Base-by-base conservation (phyloP, 1,284 basidiomycete species). In the Ceratobasidium theobromae region DNA sequence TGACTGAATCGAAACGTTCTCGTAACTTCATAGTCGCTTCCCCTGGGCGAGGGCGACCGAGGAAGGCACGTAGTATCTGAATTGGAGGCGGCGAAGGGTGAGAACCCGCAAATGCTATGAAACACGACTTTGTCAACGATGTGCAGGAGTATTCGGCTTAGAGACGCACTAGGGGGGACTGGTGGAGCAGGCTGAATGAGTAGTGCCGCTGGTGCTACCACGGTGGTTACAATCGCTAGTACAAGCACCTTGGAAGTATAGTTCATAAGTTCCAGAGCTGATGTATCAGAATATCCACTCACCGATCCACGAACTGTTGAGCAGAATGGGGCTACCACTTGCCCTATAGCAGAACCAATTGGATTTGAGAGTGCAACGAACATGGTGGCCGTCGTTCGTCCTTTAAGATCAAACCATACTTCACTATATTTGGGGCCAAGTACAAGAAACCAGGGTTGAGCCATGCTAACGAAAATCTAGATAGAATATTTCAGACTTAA, bases 311-410 rank as follows among this genome's bases (percentile, higher is more conserved):
- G 78, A 0, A 81, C 77, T 53, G 77, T 74, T n/a, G 79, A 79
- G 4, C 84, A 75, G n/a, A 86, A 73, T 0, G 88, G 88, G 46
- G 87, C 84, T 11, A 91, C 75, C 1, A 91, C 72, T 72, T 90
- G 88, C 0, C 85, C 88, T 0, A 91, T 65, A 4, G 87, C 88
- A 32, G 81, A 70, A 1, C 77, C 77, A 38, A 90, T 71, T 0
- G 88, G 87, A 38, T 38, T 67, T 88, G 88, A 80, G 32, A 91
- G 80, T 16, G 88, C 82, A 62, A 90, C 78, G 30, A 88, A 72
- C 88, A 90, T 91, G 1, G 90, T 92, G 11, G 87, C 88, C 0
- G 89, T 91, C 5, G 86, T 90, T 51, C 89, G 80, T 23, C 86
- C 83, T 67, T 81, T 79, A 48, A 90, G 75, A 69, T 88, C 83